A percentile compares a stretch with the other conserved stretches of the same genome.
Conservation (phyloP, 352 stramenopile genomes). For the Globisporangium ultimum region DNA sequence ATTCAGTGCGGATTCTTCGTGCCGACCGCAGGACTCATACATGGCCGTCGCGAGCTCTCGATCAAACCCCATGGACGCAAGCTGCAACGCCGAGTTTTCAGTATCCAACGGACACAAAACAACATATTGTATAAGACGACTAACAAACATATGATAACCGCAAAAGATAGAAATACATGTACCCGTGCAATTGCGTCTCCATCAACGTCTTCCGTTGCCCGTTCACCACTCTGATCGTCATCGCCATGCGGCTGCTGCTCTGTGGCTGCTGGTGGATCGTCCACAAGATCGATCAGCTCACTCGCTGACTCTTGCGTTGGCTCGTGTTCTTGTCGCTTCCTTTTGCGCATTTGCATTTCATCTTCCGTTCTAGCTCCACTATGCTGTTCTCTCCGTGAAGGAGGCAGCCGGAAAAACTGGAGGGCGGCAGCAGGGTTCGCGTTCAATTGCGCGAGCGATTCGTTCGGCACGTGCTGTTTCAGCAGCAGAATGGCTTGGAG, state of each 20-base stretch:
- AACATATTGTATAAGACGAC: too few relatives aligned
- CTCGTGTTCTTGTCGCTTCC: not conserved
- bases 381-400: not conserved
- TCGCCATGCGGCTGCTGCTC: not conserved
- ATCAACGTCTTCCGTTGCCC: slow-evolving; percentile 8
- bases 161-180: not conserved
- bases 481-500: slow-evolving; percentile 51
- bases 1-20: slow-evolving; percentile 55
- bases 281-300: slow-evolving; percentile 17
- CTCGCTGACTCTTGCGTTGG: not conserved
- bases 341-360: not conserved
- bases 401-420: slow-evolving; percentile 22
- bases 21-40: slow-evolving; percentile 55
- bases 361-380: not conserved
- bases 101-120: not conserved
- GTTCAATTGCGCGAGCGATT: slow-evolving; percentile 37
- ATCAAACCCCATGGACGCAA: slow-evolving; percentile 57
- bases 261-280: not conserved
- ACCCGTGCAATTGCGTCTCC: slow-evolving; percentile 33
- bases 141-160: not conserved
- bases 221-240: not conserved
- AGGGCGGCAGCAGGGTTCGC: slow-evolving; percentile 41
- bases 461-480: slow-evolving; percentile 38
- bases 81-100: slow-evolving; percentile 22
- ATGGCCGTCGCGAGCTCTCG: slow-evolving; percentile 44